Base-by-base conservation (phyloP, 2,329 filamentous ascomycete species). In the Fusarium vanettenii region DNA sequence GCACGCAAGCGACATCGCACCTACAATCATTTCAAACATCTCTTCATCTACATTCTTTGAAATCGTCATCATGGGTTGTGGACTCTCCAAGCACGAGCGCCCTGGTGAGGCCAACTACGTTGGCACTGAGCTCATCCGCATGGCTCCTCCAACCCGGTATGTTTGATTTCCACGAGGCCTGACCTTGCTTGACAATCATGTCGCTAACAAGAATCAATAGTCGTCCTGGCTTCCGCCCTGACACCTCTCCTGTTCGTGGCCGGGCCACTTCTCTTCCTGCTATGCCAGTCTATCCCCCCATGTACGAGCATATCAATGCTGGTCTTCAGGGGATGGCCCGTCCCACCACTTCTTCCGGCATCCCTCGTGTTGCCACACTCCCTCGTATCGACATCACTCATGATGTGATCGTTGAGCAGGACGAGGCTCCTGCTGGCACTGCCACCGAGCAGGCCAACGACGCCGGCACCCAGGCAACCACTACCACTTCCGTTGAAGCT, bases 151-250 rank as follows among this genome's bases (percentile, higher is more conserved):
- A 1, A 33, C 27, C 1, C 27, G 50, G 50, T 55, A 55, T 33
- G 50, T 55, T 55, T 55, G 50, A 33, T 55, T 55, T 55, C 27
- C n/a, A 55, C 27, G 11, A 55, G 7, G 7, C 50, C 18, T 31
- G 18, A 5, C 27, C 29, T 33, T 33, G 50, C 7, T 55, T 55
- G 27, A 55, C 11, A 8, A 33, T 31, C 18, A 55, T 20, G 27
- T 55, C 18, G 50, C 50, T 55, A 29, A 55, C 50, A n/a, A 33
- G 11, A 20, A 55, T 20, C 50, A 33, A 55, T 31, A 55, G 50
- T 2, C 18, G 18, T 2, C 18, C 48, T 8, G 48, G 27, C 1
- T 14, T 31, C 10, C 48, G 29, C 4, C 16, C 18, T 5, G 50
- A 55, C 3, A 2, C 1, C 10, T 13, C 50, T 1, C 11, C 50